Base-by-base conservation (phyloP, 495 filamentous ascomycete species). In the Margaritispora aquatica region DNA sequence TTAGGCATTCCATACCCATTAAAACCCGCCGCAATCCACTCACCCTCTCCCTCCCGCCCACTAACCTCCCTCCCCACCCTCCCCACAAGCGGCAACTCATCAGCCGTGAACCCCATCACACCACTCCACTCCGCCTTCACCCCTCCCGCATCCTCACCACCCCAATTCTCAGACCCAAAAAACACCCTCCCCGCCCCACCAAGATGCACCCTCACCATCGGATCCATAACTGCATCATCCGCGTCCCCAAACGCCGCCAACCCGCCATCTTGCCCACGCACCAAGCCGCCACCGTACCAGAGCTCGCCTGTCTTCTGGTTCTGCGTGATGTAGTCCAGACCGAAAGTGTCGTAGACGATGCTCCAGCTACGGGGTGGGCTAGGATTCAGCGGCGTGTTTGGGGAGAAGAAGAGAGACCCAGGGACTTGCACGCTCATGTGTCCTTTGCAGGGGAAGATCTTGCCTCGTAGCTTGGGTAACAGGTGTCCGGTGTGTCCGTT, bases 321-420 rank as follows among this genome's bases (percentile, higher is more conserved):
- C 66, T 96, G 89, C 15, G 85, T 79, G 0, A 94, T 76, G 66
- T 93, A 96, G 64, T 93, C 86, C 59, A 84, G 79, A 51, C 79
- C 61, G 17, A 71, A 70, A 17, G 66, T 63, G 62, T 68, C 60
- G 58, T 70, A 48, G 46, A 61, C 61, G 0, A 68, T 59, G 15
- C 77, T 77, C 83, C 83, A 60, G 84, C 84, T 55, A 5, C 50
- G 11, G 20, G 26, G 5, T 41, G 11, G 20, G 26, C 41, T 1
- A 29, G 29, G 2, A 31, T 26, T 44, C 70, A n/a, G n/a, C n/a
- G n/a, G n/a, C n/a, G n/a, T n/a, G n/a, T n/a, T 58, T 53, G 2
- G 66, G 69, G n/a, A n/a, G n/a, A n/a, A n/a, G n/a, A 51, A 17
- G 70, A 70, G 0, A 3, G 34, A 9, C 22, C 59, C 54, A 1